Base-by-base conservation (phyloP, 176 grass and related monocot species). In the Thalia dealbata region DNA sequence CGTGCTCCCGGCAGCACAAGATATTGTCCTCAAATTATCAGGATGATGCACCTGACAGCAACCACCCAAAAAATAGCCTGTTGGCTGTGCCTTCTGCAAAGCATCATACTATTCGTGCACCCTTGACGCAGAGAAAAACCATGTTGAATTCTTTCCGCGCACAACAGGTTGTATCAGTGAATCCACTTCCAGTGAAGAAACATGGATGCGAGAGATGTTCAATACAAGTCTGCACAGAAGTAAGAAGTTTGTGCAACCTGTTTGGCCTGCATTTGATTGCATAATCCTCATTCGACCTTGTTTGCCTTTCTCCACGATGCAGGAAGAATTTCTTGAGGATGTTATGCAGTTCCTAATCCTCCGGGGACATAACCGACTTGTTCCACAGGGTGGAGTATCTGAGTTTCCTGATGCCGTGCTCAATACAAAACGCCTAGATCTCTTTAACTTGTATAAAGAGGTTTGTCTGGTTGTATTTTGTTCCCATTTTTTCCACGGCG, bases 361-460 rank as follows among this genome's bases (percentile, higher is more conserved):
- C 29, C 88, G 86, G 74, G 90, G 90, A 2, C 78, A 88, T 60
- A 72, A 1, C 59, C 81, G 81, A 52, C 85, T 92, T 12, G 81
- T 88, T 82, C 83, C 90, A 38, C 90, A 89, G 67, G 86, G 86
- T 59, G 90, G 86, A 78, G 35, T 86, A 15, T 75, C 86, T 18
- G 83, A 88, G 75, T 92, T 92, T 72, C 90, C 86, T 51, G 90
- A 92, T 35, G 90, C 75, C 27, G 67, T 92, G 63, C 76, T 92
- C 61, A 92, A 92, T 75, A 64, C 90, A 75, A 92, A 88, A 69
- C 83, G 90, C 32, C 83, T 92, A 30, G 90, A 92, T 80, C 76
- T 92, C 50, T 88, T 84, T 84, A 92, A 88, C 70, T 86, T 86
- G 71, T 92, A 92, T 80, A 92, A 74, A 88, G 86, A 92, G 83